Base-by-base conservation (phyloP, 2,329 filamentous ascomycete species). In the Fusarium pseudograminearum region DNA sequence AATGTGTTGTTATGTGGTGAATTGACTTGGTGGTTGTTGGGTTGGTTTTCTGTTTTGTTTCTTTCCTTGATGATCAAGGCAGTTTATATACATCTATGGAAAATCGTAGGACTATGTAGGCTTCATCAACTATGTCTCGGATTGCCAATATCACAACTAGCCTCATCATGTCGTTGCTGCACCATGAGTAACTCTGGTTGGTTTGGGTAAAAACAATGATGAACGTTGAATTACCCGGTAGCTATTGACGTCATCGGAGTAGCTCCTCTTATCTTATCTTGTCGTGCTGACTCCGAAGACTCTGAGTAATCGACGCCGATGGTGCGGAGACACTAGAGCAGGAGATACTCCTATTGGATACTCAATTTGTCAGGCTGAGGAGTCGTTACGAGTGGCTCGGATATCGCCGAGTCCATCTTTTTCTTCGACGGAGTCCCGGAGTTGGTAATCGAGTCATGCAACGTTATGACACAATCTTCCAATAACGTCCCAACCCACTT, bases 341-440 rank as follows among this genome's bases (percentile, higher is more conserved):
- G 61, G 61, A 65, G 61, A 36, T 14, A 14, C 14, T 64, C 61
- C 61, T 5, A 64, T 64, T 64, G 9, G 61, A 9, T 7, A 12
- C 2, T 0, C 1, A 1, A 12, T 41, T 24, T 46, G 33, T 22
- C 14, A 9, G 2, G 5, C 0, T 2, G 0, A 7, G 60, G 60
- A 51, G 31, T 24, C 3, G 6, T 5, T 8, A 24, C 28, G 9
- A 65, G 16, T 65, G 52, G 60, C 7, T 26, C 31, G 31, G 11
- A 10, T 0, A 30, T 16, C 10, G 10, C 61, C 38, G 33, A 46
- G 1, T 16, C 14, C 34, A 28, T 26, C 8, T n/a, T 55, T 26
- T 26, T 46, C 33, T 58, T n/a, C 7, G 3, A 41, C 61, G 61
- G 61, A 50, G 24, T 33, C 36, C 33, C 61, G 61, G 60, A 64